Base-by-base conservation (phyloP, 75 land plant species). In the Azolla pinnata region DNA sequence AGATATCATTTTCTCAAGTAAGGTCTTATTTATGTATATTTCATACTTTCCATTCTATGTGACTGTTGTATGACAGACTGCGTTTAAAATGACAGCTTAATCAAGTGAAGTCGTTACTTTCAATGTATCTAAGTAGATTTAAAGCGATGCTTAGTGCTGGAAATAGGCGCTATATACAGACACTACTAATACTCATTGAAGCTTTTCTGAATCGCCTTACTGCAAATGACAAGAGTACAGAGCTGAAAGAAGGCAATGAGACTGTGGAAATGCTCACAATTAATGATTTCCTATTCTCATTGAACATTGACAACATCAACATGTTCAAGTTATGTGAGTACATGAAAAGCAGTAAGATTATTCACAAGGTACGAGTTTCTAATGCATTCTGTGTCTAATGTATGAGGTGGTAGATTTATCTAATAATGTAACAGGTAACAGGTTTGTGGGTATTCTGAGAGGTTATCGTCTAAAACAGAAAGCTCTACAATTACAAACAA, bases 291-390 rank as follows among this genome's bases (percentile, higher is more conserved):
- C 48, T 89, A 29, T 95, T 95, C 59, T 79, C 90, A 14, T 75
- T 83, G 16, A 75, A 85, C 42, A 89, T 95, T 60, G 99, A 95
- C 71, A 89, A 86, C 78, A 89, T 95, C 73, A 95, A 95, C 68
- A 70, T 95, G 62, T 72, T 89, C 34, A 95, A 89, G 69, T 55
- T 95, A 45, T 56, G 65, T 9, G 67, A 64, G 2, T 95, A 89
- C 61, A 69, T 95, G 38, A 86, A 83, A 62, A 90, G 89, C 64
- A 95, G 96, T 79, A 85, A 86, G 35, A 83, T 95, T 35, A 73
- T 83, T 38, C 78, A 95, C 72, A 95, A 95, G 87, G 99, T 92
- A 59, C 33, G 54, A n/a, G n/a, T n/a, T n/a, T n/a, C n/a, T n/a
- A n/a, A n/a, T n/a, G n/a, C n/a, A n/a, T n/a, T n/a, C n/a, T n/a